These are phyloP conservation scores for Neofusicoccum ribis DNA, from an alignment of 2,329 filamentous ascomycete species.

Conservation along the genomic window DNA sequence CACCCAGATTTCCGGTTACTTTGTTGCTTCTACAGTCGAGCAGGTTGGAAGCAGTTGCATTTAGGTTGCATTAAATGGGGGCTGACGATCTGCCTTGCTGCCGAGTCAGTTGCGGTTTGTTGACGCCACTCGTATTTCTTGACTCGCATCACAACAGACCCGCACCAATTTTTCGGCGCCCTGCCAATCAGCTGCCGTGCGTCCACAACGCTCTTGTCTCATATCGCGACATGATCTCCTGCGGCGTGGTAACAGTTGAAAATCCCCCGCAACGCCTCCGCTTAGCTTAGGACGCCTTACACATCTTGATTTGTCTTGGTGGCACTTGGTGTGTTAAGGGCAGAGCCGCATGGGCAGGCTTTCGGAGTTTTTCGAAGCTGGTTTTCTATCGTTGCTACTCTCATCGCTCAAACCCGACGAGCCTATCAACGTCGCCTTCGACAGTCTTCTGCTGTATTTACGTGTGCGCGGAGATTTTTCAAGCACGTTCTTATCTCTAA, in stretches of 20 bases:
- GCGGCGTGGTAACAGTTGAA: too few species aligned
- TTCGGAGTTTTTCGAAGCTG: too few species aligned
- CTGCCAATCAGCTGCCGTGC: not conserved
- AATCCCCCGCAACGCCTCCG: not conserved
- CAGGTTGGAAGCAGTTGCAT: not conserved
- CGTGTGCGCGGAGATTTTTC: too few species aligned
- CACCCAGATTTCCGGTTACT: not conserved
- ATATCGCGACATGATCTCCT: not conserved
- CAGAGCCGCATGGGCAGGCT: too few species aligned
- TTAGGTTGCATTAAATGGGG: not conserved
- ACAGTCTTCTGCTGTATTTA: too few species aligned
- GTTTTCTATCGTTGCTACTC: too few species aligned
- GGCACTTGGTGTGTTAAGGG: not conserved
- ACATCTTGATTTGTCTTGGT: not conserved
- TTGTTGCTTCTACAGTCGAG: not conserved
- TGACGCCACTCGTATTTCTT: not conserved
- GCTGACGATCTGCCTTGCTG: not conserved
- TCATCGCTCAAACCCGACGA: too few species aligned
- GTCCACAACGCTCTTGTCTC: not conserved
- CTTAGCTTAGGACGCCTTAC: too few species aligned
- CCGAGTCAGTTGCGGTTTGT: too few species aligned
- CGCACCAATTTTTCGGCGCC: not conserved
- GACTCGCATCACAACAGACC: constrained; percentile 1
- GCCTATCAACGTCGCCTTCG: too few species aligned
- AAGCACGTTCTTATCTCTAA: too few species aligned